Percentiles rank a stretch among this genome's conserved stretches.
Evolutionary conservation across 1,284 basidiomycete genomes (phyloP).

Genomic region (Somion occarium): DNA sequence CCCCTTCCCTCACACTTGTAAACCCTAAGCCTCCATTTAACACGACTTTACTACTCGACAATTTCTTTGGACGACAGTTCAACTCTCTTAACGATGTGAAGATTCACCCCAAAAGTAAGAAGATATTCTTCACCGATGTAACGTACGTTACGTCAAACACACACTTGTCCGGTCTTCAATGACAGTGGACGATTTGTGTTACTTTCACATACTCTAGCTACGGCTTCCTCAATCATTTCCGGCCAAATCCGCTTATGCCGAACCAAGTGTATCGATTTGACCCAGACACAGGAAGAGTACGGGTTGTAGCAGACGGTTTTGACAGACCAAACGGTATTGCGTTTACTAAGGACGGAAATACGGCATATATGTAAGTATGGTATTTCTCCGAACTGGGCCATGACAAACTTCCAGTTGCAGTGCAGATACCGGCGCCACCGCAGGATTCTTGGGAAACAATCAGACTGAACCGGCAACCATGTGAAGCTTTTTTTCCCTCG

Average conservation of each 20-base stretch:
- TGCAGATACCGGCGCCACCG: constrained; percentile 45
- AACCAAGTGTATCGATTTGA: constrained; percentile 74
- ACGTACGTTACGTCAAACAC: constrained; percentile 34
- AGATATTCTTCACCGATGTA: constrained; percentile 70
- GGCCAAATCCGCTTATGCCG: constrained; percentile 57
- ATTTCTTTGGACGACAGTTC: constrained; percentile 70
- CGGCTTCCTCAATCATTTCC: constrained; percentile 61
- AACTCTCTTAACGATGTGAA: constrained; percentile 80
- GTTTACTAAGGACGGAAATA: constrained; percentile 60
- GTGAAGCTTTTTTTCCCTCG: constrained; percentile 30
- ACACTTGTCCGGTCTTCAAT: not conserved
- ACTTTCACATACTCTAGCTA: constrained; percentile 40
- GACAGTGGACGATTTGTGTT: not conserved
- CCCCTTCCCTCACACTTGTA: constrained; percentile 61
- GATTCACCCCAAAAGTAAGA: constrained; percentile 58
- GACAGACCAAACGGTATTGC: constrained; percentile 62
- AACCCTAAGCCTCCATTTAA: constrained; percentile 54
- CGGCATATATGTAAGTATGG: constrained; percentile 57
- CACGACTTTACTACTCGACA: constrained; percentile 28
- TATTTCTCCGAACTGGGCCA: not conserved
- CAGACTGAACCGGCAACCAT: constrained; percentile 65
- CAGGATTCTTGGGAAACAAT: constrained; percentile 51
- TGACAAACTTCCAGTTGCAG: constrained; percentile 26
- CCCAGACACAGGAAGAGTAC: constrained; percentile 54
- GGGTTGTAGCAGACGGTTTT: constrained; percentile 69